Conservation (phyloP, 495 filamentous ascomycete genomes). For the Aspergillus asperescens region DNA sequence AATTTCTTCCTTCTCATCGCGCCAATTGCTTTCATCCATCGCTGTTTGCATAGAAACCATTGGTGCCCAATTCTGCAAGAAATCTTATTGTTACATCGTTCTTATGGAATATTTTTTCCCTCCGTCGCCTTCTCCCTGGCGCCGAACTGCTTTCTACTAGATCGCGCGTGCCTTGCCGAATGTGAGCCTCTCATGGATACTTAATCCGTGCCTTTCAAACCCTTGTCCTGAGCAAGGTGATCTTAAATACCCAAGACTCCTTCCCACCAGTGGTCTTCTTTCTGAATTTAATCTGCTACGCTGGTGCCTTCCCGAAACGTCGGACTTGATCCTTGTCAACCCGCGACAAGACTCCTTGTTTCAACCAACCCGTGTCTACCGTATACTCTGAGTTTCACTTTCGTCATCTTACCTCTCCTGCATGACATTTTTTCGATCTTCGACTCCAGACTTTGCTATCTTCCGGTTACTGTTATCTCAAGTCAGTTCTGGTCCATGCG, state of each 20-base stretch:
- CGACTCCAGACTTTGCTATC: neutral
- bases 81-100: neutral
- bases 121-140: slow-evolving; percentile 5
- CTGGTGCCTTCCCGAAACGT: neutral
- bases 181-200: neutral
- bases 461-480: neutral
- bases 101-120: neutral
- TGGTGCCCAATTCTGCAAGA: neutral
- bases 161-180: slow-evolving; percentile 2
- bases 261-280: neutral
- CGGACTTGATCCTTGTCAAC: slow-evolving; percentile 2
- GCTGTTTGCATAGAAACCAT: neutral
- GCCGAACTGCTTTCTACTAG: slow-evolving; percentile 4
- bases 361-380: slow-evolving; percentile 2
- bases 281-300: neutral
- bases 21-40: neutral
- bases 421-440: neutral
- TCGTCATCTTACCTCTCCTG: slow-evolving; percentile 5
- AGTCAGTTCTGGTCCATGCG: neutral
- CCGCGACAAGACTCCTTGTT: slow-evolving; percentile 3
- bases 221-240: neutral
- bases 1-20: neutral
- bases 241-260: slow-evolving; percentile 1
- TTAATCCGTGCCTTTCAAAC: neutral
- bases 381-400: slow-evolving; percentile 11